Evolutionary conservation across 495 filamentous ascomycete species (phyloP).

Genomic region (Cudoniella acicularis): DNA sequence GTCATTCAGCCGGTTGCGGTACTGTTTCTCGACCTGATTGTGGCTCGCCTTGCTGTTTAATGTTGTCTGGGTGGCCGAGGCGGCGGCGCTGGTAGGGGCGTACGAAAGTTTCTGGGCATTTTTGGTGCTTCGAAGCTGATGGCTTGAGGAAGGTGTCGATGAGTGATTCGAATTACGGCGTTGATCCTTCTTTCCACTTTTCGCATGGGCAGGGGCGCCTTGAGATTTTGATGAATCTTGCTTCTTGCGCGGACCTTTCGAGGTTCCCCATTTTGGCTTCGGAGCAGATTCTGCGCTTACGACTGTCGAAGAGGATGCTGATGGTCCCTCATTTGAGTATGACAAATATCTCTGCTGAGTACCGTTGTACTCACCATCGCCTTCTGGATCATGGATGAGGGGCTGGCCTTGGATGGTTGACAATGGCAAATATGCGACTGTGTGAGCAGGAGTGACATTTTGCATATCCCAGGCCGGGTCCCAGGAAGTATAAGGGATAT

Average conservation of each 20-base stretch:
- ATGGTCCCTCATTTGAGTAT: background rate
- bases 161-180: background rate
- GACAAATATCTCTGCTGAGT: background rate
- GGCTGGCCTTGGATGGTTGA: background rate
- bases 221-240: background rate
- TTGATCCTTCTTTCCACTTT: background rate
- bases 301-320: background rate
- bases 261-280: background rate
- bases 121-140: background rate
- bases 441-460: background rate
- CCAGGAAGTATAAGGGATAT: background rate
- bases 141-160: background rate
- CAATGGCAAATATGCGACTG: background rate
- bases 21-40: constrained; percentile 47
- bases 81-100: too few species aligned
- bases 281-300: background rate
- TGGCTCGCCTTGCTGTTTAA: constrained; percentile 17
- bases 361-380: background rate
- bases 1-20: constrained; percentile 43
- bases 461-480: background rate
- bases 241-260: background rate
- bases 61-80: background rate
- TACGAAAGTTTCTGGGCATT: background rate
- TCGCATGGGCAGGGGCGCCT: background rate
- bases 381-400: background rate